phyloP scores from a whole-genome alignment of 768 basidiomycete species.

The Sporobolomyces pararoseus region DNA sequence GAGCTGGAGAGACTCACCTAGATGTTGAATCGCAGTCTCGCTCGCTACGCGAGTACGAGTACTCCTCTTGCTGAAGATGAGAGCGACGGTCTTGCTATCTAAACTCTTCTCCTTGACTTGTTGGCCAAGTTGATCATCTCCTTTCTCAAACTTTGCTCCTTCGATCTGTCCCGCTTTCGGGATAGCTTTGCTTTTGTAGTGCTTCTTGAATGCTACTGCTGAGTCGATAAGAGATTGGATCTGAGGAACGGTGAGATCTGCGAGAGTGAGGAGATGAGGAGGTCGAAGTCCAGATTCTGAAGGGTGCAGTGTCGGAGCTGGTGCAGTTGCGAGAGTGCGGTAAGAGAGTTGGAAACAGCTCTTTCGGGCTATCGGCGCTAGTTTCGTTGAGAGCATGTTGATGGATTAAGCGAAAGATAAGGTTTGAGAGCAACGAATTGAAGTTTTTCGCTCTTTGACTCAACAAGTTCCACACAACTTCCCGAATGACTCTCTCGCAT shows the following conservation, averaged over 20 bases:
- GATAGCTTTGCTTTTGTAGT: slow-evolving; percentile 38
- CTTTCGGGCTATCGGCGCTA: slow-evolving; percentile 18
- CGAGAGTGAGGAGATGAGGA: slow-evolving; percentile 81
- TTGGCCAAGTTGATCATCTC: slow-evolving; percentile 13
- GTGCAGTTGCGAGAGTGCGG: slow-evolving; percentile 31
- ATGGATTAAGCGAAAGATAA: slow-evolving; percentile 1
- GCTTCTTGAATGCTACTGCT: slow-evolving; percentile 55
- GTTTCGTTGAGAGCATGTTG: slow-evolving; percentile 12
- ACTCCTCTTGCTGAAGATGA: slow-evolving; percentile 88
- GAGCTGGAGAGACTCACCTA: slow-evolving; percentile 57
- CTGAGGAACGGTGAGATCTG: slow-evolving; percentile 74
- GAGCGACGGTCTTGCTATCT: slow-evolving; percentile 70
- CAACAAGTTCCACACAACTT: slow-evolving; percentile 3
- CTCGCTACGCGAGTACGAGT: slow-evolving; percentile 85
- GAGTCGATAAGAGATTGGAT: slow-evolving; percentile 65
- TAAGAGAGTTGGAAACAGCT: slow-evolving; percentile 3
- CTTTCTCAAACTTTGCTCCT: slow-evolving; percentile 43
- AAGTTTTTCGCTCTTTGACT: neutral
- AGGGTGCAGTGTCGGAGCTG: slow-evolving; percentile 29
- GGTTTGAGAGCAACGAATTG: neutral
- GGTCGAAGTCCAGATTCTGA: slow-evolving; percentile 40
- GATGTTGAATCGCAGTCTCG: slow-evolving; percentile 71
- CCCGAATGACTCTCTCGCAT: too few relatives aligned
- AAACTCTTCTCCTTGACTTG: slow-evolving; percentile 39
- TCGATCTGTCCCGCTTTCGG: slow-evolving; percentile 25